phyloP scores from a whole-genome alignment of 179 eudicot species.

The Dionaea muscipula region DNA sequence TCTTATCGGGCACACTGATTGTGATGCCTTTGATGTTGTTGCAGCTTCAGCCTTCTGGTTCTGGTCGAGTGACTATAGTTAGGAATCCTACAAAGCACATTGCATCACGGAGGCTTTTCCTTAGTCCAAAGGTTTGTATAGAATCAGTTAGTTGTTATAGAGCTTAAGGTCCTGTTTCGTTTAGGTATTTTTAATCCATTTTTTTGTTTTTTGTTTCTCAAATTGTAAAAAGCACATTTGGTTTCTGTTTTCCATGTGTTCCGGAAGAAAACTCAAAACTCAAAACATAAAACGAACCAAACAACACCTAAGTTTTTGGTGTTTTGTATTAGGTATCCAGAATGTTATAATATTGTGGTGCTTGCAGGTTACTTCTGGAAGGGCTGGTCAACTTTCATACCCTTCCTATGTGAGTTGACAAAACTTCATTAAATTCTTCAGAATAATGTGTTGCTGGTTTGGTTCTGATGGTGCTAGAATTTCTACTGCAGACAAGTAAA shows the following conservation, averaged over 20 bases:
- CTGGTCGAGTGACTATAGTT: conserved; percentile 19
- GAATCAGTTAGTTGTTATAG: not conserved
- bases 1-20: not conserved
- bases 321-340: not conserved
- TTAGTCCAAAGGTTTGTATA: conserved; percentile 43
- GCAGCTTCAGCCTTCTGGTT: conserved; percentile 34
- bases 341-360: conserved; percentile 7
- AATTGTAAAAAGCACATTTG: no score
- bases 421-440: conserved; percentile 1
- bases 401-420: conserved; percentile 39
- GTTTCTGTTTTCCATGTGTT: no score
- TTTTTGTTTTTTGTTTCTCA: no score
- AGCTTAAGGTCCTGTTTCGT: no score
- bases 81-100: conserved; percentile 26
- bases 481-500: conserved; percentile 30
- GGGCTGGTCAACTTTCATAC: conserved; percentile 28
- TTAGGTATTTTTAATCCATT: no score
- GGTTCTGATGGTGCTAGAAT: not conserved
- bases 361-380: conserved; percentile 33
- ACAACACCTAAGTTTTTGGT: no score
- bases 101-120: conserved; percentile 23
- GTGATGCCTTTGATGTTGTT: conserved; percentile 7
- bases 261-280: not conserved
- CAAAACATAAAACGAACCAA: no score
- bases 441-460: not conserved